A percentile compares a stretch with the other conserved stretches of the same genome.
Conservation (phyloP, 768 basidiomycete species). For the Solioccasus polychromus region DNA sequence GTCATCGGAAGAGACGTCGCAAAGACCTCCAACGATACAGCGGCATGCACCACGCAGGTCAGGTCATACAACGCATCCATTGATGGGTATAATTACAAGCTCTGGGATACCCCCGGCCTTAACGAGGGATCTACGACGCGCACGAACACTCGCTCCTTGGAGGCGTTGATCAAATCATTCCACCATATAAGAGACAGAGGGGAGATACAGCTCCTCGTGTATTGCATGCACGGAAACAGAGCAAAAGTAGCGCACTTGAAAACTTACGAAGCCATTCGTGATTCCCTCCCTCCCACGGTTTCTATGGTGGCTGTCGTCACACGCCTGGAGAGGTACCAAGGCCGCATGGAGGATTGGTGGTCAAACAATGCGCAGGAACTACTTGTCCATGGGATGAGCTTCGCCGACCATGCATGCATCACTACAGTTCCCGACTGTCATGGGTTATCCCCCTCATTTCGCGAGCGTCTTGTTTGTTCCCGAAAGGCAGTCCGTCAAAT, state of each 20-base stretch:
- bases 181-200: constrained; percentile 2
- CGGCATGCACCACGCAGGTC: constrained; percentile 12
- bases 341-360: constrained; percentile 26
- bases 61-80: constrained; percentile 11
- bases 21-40: constrained; percentile 19
- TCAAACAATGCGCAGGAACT: constrained; percentile 11
- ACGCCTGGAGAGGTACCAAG: constrained; percentile 17
- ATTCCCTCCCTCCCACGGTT: constrained; percentile 4
- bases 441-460: constrained; percentile 3
- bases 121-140: constrained; percentile 8
- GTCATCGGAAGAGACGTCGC: constrained; percentile 10
- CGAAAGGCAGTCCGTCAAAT: constrained; percentile 8
- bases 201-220: constrained; percentile 19
- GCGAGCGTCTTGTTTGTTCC: constrained; percentile 13
- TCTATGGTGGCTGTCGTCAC: constrained; percentile 20
- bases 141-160: constrained; percentile 1
- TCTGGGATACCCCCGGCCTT: constrained; percentile 22
- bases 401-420: constrained; percentile 20
- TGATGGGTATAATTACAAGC: constrained; percentile 8
- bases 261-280: constrained; percentile 11
- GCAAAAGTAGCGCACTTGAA: constrained; percentile 17
- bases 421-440: constrained; percentile 12
- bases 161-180: constrained; percentile 7
- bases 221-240: constrained; percentile 20
- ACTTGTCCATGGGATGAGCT: constrained; percentile 12